Evolutionary conservation across 2,329 filamentous ascomycete species (phyloP), one percentile per base, ranked within the genome.

Genomic region (Aspergillus spinulosporus): DNA sequence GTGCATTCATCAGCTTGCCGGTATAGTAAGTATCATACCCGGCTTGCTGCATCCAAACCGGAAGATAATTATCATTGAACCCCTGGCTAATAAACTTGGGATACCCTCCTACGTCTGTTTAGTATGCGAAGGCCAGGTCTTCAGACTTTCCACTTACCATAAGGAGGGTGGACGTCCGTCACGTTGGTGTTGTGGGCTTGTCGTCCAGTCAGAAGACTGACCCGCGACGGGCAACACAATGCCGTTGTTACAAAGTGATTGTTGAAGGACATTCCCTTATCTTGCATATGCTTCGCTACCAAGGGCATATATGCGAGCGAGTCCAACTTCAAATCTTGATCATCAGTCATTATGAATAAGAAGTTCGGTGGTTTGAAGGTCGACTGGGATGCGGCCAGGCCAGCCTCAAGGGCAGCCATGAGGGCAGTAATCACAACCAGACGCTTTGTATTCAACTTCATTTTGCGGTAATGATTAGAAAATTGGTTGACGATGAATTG

Each of bases 1-100:
- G 86, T 0, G 80, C 77, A 61, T 90, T 90, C 73, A 88, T 87
- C 3, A 89, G 75, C 66, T 91, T 90, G 12, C 72, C 88, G 0
- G 83, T 84, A 63, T 90, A 90, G 65, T 88, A 89, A 0, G 87
- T 59, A 50, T 84, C 82, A 66, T 90, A 90, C 0, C 86, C 87
- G 0, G 82, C 83, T 3, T 81, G 69, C 61, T 89, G 85, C n/a
- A 91, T 71, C 87, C 88, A 90, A 0, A 90, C 68, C 0, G 87
- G 88, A 0, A 90, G 78, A 58, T 87, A 89, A 36, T 86, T 81
- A 1, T 86, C 80, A 57, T 90, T 88, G 58, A 84, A 78, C 0
- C 87, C 87, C 50, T 87, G 78, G 2, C 75, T 74, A 11, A 89
- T 73, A 54, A 90, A 88, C 63, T 89, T 88, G 1, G 84, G 82